Percentiles rank a stretch among this genome's conserved stretches.
These are phyloP conservation scores for Thamnidium elegans DNA, from an alignment of 192 early-diverging fungal genomes.

Conservation along the genomic window DNA sequence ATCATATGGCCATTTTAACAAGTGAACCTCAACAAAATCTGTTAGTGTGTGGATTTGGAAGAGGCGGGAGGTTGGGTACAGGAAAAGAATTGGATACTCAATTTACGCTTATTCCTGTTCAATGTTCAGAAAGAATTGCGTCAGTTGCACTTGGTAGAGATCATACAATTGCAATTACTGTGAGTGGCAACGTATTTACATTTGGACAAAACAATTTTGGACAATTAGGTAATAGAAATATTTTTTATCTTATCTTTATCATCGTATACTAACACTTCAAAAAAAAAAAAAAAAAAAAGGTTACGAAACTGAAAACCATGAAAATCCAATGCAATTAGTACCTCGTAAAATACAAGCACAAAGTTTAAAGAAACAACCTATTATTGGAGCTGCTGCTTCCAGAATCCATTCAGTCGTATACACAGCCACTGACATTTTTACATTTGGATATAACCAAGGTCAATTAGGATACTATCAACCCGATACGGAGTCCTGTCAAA, in stretches of 20 bases:
- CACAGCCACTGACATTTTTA: constrained; percentile 56
- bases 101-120: constrained; percentile 45
- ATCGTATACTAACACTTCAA: neutral
- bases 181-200: constrained; percentile 55
- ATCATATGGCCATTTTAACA: constrained; percentile 59
- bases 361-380: constrained; percentile 46
- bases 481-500: constrained; percentile 43
- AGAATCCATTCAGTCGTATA: constrained; percentile 65
- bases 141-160: constrained; percentile 62
- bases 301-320: constrained; percentile 27
- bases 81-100: constrained; percentile 56
- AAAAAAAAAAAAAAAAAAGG: constrained; percentile 38
- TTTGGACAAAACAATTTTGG: constrained; percentile 66
- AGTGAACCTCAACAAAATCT: constrained; percentile 42
- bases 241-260: neutral
- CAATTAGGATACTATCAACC: constrained; percentile 52
- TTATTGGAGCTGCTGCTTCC: constrained; percentile 63
- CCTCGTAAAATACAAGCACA: constrained; percentile 54
- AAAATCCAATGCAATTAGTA: constrained; percentile 37
- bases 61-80: constrained; percentile 64
- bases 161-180: constrained; percentile 63
- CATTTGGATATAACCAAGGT: constrained; percentile 70
- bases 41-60: constrained; percentile 64
- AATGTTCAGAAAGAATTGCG: constrained; percentile 43
- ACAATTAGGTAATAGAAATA: constrained; percentile 51